phyloP scores from a whole-genome alignment of 345 rosid species.

The Geranium rotundifolium region DNA sequence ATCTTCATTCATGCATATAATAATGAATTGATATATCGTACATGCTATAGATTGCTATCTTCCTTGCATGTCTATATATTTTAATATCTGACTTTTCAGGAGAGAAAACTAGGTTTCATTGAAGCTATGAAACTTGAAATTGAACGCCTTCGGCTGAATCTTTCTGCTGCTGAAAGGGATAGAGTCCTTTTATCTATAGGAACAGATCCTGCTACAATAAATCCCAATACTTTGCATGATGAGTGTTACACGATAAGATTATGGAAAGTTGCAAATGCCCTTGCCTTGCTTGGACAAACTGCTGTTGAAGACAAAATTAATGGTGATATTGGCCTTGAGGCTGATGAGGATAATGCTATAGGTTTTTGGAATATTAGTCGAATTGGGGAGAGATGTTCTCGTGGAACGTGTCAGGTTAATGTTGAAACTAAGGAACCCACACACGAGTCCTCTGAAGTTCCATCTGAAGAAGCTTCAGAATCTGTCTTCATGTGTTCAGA shows the following conservation, averaged over 20 bases:
- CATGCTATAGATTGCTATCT: too few relatives aligned
- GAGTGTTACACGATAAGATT: slow-evolving; percentile 63
- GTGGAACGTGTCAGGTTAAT: slow-evolving; percentile 53
- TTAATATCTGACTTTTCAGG: slow-evolving; percentile 31
- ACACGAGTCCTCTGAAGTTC: slow-evolving; percentile 21
- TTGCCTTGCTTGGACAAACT: slow-evolving; percentile 78
- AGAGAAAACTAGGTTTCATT: slow-evolving; percentile 44
- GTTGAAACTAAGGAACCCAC: slow-evolving; percentile 40
- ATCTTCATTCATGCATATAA: background rate
- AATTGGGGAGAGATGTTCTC: slow-evolving; percentile 53
- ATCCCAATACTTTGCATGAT: slow-evolving; percentile 65
- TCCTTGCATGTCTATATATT: background rate
- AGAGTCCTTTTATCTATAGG: slow-evolving; percentile 80
- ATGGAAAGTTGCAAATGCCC: slow-evolving; percentile 53
- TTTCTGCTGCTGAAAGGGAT: slow-evolving; percentile 97
- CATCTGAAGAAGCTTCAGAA: slow-evolving; percentile 31
- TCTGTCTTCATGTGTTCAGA: slow-evolving; percentile 46
- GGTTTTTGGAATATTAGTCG: slow-evolving; percentile 77
- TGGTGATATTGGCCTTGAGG: slow-evolving; percentile 67
- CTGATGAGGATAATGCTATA: slow-evolving; percentile 36
- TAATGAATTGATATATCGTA: background rate
- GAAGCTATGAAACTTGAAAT: slow-evolving; percentile 90
- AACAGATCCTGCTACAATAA: slow-evolving; percentile 84
- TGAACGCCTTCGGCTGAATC: slow-evolving; percentile 71
- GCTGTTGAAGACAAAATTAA: slow-evolving; percentile 70